Conservation (phyloP, 495 filamentous ascomycete species). For the Penicillium diatomitis region DNA sequence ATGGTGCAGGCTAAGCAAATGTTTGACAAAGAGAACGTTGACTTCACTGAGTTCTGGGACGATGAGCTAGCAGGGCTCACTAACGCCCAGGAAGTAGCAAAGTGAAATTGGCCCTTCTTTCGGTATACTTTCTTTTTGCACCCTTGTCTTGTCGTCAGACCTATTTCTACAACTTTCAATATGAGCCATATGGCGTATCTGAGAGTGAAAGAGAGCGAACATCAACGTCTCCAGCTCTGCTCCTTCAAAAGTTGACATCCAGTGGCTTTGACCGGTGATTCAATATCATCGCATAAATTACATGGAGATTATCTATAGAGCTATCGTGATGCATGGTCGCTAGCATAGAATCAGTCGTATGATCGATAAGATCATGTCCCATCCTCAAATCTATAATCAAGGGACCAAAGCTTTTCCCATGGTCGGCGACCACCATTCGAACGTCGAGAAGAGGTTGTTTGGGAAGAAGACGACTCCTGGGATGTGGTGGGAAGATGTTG, state of each 20-base stretch:
- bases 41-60: conserved; percentile 69
- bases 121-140: not conserved
- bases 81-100: conserved; percentile 29
- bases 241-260: too few relatives aligned
- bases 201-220: too few relatives aligned
- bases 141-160: not conserved
- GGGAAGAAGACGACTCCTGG: conserved; percentile 12
- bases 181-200: too few relatives aligned
- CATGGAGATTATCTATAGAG: too few relatives aligned
- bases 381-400: conserved; percentile 40
- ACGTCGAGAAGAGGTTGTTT: conserved; percentile 16
- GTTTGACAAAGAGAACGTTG: conserved; percentile 59
- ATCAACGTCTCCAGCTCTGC: too few relatives aligned
- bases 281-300: too few relatives aligned
- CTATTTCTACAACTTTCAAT: too few relatives aligned
- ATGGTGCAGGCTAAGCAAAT: conserved; percentile 58
- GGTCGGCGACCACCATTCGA: conserved; percentile 25
- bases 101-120: conserved; percentile 1
- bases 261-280: too few relatives aligned
- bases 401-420: conserved; percentile 45
- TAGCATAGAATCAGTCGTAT: too few relatives aligned
- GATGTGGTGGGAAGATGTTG: conserved; percentile 1
- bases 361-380: conserved; percentile 7
- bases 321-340: too few relatives aligned
- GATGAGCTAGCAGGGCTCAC: conserved; percentile 57